Conservation (phyloP, 306 rosid genomes). For the Coriaria nepalensis region DNA sequence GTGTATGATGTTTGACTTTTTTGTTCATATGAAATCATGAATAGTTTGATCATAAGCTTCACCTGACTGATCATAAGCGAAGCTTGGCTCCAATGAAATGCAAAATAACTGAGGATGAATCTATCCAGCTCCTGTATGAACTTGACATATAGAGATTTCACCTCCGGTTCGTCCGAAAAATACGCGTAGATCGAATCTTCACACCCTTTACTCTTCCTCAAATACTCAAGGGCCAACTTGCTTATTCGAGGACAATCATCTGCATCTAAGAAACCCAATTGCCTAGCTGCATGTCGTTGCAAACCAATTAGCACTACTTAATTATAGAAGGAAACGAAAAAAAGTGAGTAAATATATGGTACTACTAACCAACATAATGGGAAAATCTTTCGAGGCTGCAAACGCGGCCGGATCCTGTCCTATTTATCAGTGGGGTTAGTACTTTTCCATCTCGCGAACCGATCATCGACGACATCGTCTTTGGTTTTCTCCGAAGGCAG, state of each 20-base stretch:
- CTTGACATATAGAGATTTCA: conserved; percentile 26
- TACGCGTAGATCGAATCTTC: conserved; percentile 43
- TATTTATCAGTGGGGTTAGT: conserved; percentile 24
- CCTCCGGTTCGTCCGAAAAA: conserved; percentile 26
- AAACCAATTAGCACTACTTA: background rate
- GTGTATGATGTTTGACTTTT: too few species aligned
- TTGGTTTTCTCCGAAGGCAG: conserved; percentile 9
- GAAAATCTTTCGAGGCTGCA: conserved; percentile 54
- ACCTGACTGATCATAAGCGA: conserved; percentile 50
- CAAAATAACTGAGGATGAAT: conserved; percentile 62
- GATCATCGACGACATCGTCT: background rate
- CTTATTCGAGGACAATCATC: conserved; percentile 42
- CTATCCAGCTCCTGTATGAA: conserved; percentile 52
- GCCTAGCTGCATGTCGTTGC: conserved; percentile 44
- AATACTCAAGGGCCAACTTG: conserved; percentile 39
- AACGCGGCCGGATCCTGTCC: conserved; percentile 48
- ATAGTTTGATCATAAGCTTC: background rate
- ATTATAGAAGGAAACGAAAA: background rate
- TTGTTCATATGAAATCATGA: too few species aligned
- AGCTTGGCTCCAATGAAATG: conserved; percentile 76
- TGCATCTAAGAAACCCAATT: conserved; percentile 45
- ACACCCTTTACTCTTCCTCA: conserved; percentile 39
- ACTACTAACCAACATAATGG: conserved; percentile 47
- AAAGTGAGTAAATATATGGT: background rate
- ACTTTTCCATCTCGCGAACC: conserved; percentile 14